Conservation (phyloP, 768 basidiomycete genomes). For the Mycena maculata region DNA sequence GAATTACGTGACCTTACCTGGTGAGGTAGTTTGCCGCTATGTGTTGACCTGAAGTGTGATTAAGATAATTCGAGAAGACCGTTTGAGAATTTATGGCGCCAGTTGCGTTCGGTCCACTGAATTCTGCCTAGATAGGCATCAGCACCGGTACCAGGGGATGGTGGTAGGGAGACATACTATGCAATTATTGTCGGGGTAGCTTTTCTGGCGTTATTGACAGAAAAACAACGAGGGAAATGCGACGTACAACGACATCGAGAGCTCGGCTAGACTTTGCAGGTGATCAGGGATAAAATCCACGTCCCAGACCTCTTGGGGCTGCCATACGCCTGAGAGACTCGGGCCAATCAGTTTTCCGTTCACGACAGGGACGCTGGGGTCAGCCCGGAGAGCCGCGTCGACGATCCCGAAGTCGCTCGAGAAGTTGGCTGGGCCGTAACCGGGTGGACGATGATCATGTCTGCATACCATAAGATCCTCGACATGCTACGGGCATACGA, state of each 20-base stretch:
- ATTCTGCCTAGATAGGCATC: no score
- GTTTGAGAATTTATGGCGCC: constrained; percentile 55
- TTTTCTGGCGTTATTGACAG: constrained; percentile 38
- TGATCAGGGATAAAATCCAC: constrained; percentile 59
- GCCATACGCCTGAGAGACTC: constrained; percentile 63
- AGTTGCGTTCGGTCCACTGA: constrained; percentile 45
- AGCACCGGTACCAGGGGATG: no score
- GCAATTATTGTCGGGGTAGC: no score
- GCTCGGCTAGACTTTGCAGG: constrained; percentile 14
- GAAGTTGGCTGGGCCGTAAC: constrained; percentile 61
- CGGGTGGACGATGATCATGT: constrained; percentile 46
- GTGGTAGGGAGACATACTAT: no score
- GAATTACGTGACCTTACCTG: background rate
- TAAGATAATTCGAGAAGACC: constrained; percentile 70
- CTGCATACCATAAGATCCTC: background rate
- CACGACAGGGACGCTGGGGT: constrained; percentile 47
- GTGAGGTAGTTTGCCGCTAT: constrained; percentile 63
- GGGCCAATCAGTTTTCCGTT: constrained; percentile 69
- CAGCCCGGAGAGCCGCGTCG: constrained; percentile 55
- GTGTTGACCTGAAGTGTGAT: constrained; percentile 63
- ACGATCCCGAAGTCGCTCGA: constrained; percentile 64
- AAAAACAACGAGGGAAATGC: constrained; percentile 39
- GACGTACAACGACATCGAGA: constrained; percentile 32
- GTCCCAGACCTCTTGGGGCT: constrained; percentile 62
- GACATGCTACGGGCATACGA: no score